Evolutionary conservation across 2,329 filamentous ascomycete genomes (phyloP).

Genomic region (Verticillium alfalfae): DNA sequence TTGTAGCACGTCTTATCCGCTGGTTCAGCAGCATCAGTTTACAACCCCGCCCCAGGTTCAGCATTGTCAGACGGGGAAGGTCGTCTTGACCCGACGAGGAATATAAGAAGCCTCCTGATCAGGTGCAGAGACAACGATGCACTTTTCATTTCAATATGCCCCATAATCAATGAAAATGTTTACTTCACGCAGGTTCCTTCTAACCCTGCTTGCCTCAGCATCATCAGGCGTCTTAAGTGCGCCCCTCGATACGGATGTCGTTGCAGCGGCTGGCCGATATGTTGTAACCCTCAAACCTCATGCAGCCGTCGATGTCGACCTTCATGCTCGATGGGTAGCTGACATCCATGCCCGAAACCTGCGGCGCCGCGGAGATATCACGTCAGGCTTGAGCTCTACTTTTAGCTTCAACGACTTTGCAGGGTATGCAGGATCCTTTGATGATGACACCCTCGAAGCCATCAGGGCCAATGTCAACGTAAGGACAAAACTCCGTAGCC

Average conservation of each 20-base stretch:
- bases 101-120: background rate
- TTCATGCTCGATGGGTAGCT: background rate
- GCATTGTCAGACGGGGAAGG: background rate
- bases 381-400: background rate
- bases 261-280: background rate
- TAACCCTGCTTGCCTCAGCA: background rate
- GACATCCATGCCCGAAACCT: background rate
- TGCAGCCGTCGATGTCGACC: background rate
- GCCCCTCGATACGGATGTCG: background rate
- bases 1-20: background rate
- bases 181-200: background rate
- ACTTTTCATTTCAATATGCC: no score
- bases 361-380: background rate
- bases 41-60: background rate
- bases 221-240: background rate
- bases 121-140: background rate
- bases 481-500: background rate
- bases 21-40: background rate
- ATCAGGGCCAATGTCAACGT: constrained; percentile 22
- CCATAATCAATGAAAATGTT: background rate
- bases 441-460: constrained; percentile 27
- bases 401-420: constrained; percentile 12
- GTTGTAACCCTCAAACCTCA: background rate
- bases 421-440: constrained; percentile 36
- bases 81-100: background rate